phyloP scores from a whole-genome alignment of 345 rosid genomes.

The Iberis pinnata region DNA sequence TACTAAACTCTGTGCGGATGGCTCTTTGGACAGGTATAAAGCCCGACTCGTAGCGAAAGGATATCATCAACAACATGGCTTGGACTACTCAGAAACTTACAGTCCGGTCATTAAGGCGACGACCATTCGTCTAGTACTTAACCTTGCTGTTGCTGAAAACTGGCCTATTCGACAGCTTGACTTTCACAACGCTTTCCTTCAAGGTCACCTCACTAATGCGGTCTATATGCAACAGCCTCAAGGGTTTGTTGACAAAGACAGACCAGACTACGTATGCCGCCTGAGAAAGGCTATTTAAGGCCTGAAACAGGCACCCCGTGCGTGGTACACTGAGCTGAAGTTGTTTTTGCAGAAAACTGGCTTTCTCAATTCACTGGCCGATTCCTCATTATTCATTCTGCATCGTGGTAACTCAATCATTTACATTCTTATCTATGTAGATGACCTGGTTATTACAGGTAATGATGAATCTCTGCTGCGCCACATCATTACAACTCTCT shows the following conservation, averaged over 20 bases:
- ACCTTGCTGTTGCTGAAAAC: not conserved
- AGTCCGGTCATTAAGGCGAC: not conserved
- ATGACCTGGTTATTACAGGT: not conserved
- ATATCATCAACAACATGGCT: not conserved
- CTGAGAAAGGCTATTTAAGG: not conserved
- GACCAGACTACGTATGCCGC: not conserved
- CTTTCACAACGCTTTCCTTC: not conserved
- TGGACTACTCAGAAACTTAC: not conserved
- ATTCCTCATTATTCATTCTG: not conserved
- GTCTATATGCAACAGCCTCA: not conserved
- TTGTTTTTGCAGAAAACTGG: not conserved
- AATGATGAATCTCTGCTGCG: not conserved
- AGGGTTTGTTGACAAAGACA: not conserved
- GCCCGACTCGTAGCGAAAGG: constrained; percentile 1
- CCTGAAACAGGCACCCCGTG: not conserved
- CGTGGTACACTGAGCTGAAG: not conserved
- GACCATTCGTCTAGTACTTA: not conserved
- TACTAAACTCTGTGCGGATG: too few species aligned
- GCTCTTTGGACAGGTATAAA: not conserved
- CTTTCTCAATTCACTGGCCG: not conserved
- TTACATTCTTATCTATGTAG: constrained; percentile 5
- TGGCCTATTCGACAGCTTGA: constrained; percentile 4
- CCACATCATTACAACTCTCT: not conserved
- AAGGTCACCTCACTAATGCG: not conserved
- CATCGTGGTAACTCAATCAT: not conserved